phyloP scores from a whole-genome alignment of 1,284 basidiomycete species.

The Papiliotrema fonsecae region DNA sequence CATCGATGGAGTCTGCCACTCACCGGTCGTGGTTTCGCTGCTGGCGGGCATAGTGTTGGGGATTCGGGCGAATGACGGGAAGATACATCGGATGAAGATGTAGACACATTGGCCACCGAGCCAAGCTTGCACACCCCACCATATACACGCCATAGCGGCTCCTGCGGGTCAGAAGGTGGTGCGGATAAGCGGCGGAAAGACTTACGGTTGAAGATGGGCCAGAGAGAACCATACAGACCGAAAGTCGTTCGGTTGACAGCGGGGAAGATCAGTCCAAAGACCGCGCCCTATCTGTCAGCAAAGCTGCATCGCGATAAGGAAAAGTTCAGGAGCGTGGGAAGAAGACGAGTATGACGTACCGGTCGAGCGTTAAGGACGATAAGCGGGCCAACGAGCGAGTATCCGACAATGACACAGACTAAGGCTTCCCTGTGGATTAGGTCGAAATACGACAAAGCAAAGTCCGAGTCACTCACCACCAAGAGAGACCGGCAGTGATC shows the following conservation, averaged over 20 bases:
- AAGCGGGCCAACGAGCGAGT: conserved; percentile 65
- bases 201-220: conserved; percentile 75
- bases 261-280: conserved; percentile 76
- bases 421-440: conserved; percentile 53
- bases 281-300: conserved; percentile 47
- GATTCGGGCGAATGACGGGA: conserved; percentile 65
- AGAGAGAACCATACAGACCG: conserved; percentile 63
- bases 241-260: conserved; percentile 70
- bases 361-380: conserved; percentile 75
- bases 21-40: conserved; percentile 50
- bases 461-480: conserved; percentile 53
- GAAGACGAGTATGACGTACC: too few species aligned
- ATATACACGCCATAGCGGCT: conserved; percentile 53
- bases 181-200: conserved; percentile 3
- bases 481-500: conserved; percentile 67
- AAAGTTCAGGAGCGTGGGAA: too few species aligned
- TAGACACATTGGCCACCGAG: conserved; percentile 65
- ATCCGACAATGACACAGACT: conserved; percentile 66
- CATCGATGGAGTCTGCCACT: conserved; percentile 49
- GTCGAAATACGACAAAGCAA: conserved; percentile 49
- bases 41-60: conserved; percentile 64
- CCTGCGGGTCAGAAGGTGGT: conserved; percentile 7
- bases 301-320: conserved; percentile 3
- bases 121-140: conserved; percentile 76
- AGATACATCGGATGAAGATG: conserved; percentile 67